Evolutionary conservation across 2,329 filamentous ascomycete genomes (phyloP).

Genomic region (Epichloe coenophiala): DNA sequence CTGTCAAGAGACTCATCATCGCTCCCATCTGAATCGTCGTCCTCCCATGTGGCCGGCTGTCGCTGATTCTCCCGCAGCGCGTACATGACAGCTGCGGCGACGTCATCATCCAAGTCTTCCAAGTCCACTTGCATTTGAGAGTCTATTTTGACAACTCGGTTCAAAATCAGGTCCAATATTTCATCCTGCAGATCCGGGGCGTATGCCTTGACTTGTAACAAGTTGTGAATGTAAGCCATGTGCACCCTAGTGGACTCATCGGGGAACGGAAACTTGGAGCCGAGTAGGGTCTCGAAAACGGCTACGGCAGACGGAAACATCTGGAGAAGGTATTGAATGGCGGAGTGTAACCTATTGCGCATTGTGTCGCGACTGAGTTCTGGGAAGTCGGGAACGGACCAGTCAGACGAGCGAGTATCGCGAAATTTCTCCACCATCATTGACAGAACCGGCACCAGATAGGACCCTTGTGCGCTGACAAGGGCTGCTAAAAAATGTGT

Average conservation of each 20-base stretch:
- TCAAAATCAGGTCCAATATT: slow-evolving; percentile 70
- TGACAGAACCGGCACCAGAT: slow-evolving; percentile 58
- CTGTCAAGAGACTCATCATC: slow-evolving; percentile 60
- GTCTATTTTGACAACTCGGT: slow-evolving; percentile 84
- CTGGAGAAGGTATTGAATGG: slow-evolving; percentile 61
- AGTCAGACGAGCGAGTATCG: slow-evolving; percentile 31
- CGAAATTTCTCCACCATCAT: slow-evolving; percentile 74
- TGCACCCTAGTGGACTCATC: slow-evolving; percentile 68
- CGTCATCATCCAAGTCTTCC: slow-evolving; percentile 82
- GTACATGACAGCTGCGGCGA: slow-evolving; percentile 58
- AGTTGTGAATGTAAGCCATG: slow-evolving; percentile 75
- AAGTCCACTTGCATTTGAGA: slow-evolving; percentile 89
- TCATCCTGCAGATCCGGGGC: slow-evolving; percentile 65
- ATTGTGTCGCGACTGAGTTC: slow-evolving; percentile 50
- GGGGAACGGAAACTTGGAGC: slow-evolving; percentile 59
- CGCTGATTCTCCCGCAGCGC: slow-evolving; percentile 22
- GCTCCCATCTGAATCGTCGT: slow-evolving; percentile 44
- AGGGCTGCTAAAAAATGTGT: slow-evolving; percentile 56
- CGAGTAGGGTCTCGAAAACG: slow-evolving; percentile 53
- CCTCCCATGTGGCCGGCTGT: slow-evolving; percentile 25
- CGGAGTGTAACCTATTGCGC: slow-evolving; percentile 61
- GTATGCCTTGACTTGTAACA: slow-evolving; percentile 66
- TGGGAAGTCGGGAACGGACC: slow-evolving; percentile 38
- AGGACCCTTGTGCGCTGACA: slow-evolving; percentile 70
- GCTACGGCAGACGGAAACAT: slow-evolving; percentile 70